These are phyloP conservation scores for Eucalyptus urophylla DNA, from an alignment of 345 rosid genomes.

Conservation along the genomic window DNA sequence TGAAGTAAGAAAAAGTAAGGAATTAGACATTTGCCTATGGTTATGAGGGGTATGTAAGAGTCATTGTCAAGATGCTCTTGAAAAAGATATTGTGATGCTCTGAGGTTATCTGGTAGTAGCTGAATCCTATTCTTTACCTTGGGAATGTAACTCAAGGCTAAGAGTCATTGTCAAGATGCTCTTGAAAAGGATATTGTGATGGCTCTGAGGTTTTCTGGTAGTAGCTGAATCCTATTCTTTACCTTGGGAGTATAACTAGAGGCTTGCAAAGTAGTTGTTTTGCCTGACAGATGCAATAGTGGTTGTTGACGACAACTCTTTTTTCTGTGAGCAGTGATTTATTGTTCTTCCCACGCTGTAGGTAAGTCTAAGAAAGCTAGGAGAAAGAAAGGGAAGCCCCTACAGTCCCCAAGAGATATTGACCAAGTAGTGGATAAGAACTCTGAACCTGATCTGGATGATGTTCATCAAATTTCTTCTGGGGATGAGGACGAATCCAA, in stretches of 20 bases:
- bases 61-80: not conserved
- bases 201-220: not conserved
- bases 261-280: not conserved
- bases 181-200: not conserved
- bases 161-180: not conserved
- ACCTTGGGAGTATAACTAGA: not conserved
- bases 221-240: not conserved
- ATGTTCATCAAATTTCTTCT: conserved; percentile 53
- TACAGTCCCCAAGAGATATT: not conserved
- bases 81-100: not conserved
- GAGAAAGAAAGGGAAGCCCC: conserved; percentile 13
- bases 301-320: not conserved
- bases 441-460: conserved; percentile 8
- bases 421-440: conserved; percentile 3
- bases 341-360: not conserved
- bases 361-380: conserved; percentile 20
- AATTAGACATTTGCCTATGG: not conserved
- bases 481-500: conserved; percentile 56
- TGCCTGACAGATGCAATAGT: not conserved
- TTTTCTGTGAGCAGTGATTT: not conserved
- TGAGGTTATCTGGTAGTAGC: not conserved
- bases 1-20: not conserved
- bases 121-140: not conserved
- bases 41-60: not conserved
- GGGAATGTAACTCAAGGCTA: not conserved